Evolutionary conservation across 2,329 filamentous ascomycete genomes (phyloP).

Genomic region (Grosmannia huntii): DNA sequence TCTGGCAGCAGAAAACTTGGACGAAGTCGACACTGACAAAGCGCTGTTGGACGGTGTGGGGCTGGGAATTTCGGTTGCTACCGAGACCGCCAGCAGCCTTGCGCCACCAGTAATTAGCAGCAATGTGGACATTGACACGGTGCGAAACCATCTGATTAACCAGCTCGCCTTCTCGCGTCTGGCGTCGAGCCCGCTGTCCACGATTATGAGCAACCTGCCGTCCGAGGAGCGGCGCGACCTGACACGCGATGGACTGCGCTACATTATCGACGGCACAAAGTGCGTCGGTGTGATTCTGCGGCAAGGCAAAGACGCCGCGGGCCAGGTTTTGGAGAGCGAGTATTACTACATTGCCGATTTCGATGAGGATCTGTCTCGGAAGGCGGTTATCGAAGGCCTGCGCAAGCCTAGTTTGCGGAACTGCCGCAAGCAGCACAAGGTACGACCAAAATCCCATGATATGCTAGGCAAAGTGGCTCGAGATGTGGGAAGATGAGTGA

Average conservation of each 20-base stretch:
- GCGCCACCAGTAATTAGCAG: slow-evolving; percentile 6
- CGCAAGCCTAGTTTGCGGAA: slow-evolving; percentile 79
- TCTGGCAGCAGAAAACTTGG: background rate
- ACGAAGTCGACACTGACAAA: background rate
- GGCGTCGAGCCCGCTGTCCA: slow-evolving; percentile 80
- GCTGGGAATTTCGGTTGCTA: slow-evolving; percentile 13
- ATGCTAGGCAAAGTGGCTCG: background rate
- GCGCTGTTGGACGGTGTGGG: slow-evolving; percentile 5
- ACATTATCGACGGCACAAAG: slow-evolving; percentile 56
- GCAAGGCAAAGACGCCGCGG: slow-evolving; percentile 90
- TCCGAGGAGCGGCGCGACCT: slow-evolving; percentile 46
- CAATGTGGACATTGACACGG: slow-evolving; percentile 27
- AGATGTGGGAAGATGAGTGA: background rate
- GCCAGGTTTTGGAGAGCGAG: slow-evolving; percentile 85
- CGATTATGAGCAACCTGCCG: slow-evolving; percentile 79
- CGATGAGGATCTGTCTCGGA: slow-evolving; percentile 66
- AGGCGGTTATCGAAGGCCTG: slow-evolving; percentile 69
- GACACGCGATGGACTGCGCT: slow-evolving; percentile 50
- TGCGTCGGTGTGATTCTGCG: slow-evolving; percentile 83
- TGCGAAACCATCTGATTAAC: slow-evolving; percentile 83
- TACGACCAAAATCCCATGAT: slow-evolving; percentile 25
- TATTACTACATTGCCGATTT: slow-evolving; percentile 91
- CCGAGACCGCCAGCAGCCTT: background rate
- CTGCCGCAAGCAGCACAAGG: slow-evolving; percentile 96
- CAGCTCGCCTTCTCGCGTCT: slow-evolving; percentile 91